Evolutionary conservation across 2,329 filamentous ascomycete species (phyloP).

Genomic region (Huntiella moniliformis): DNA sequence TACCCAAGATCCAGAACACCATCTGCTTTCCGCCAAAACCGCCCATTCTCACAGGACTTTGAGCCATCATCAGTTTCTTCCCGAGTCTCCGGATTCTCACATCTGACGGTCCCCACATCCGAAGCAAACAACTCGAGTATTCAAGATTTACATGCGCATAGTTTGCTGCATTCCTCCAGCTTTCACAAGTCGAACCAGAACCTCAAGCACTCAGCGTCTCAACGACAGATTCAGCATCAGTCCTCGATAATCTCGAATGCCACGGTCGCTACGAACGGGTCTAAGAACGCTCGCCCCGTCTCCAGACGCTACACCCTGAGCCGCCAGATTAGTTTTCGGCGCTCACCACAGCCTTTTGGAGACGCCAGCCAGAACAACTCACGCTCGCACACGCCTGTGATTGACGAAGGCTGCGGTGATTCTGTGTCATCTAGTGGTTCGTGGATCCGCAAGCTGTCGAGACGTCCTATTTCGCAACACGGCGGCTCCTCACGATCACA

Average conservation of each 20-base stretch:
- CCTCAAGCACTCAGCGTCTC: conserved; percentile 8
- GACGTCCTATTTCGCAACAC: conserved; percentile 44
- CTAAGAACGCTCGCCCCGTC: conserved; percentile 14
- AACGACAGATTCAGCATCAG: conserved; percentile 10
- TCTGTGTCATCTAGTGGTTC: conserved; percentile 42
- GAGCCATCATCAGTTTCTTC: conserved; percentile 5
- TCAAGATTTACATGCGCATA: background rate
- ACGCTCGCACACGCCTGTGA: conserved; percentile 12
- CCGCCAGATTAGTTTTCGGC: conserved; percentile 10
- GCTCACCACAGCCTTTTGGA: conserved; percentile 13
- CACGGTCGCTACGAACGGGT: conserved; percentile 9
- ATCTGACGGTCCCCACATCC: conserved; percentile 3
- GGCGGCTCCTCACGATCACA: conserved; percentile 43
- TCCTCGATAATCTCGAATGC: conserved; percentile 13
- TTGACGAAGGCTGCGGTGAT: conserved; percentile 30
- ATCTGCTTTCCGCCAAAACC: conserved; percentile 2
- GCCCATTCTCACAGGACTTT: conserved; percentile 10
- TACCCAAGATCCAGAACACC: conserved; percentile 5
- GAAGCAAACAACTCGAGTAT: conserved; percentile 1
- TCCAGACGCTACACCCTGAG: conserved; percentile 13
- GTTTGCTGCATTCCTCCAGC: background rate
- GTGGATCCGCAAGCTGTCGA: conserved; percentile 55
- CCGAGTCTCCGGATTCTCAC: conserved; percentile 5
- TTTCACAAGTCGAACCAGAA: conserved; percentile 7
- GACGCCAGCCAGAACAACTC: conserved; percentile 13